Percentiles rank a stretch among this genome's conserved stretches.
Conservation (phyloP, 495 filamentous ascomycete species). For the Aspergillus conjunctus region DNA sequence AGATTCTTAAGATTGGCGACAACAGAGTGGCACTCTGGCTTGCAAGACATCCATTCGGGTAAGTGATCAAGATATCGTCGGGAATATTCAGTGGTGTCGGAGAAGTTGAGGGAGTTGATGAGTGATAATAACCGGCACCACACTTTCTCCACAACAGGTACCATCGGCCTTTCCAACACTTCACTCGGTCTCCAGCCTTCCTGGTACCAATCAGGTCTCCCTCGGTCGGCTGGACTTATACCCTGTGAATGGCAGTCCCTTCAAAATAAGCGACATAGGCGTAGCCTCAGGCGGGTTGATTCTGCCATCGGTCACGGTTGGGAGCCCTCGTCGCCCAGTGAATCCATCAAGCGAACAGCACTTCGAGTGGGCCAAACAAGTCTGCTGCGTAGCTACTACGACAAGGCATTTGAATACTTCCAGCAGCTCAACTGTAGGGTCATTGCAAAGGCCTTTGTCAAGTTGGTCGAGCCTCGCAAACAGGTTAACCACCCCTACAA, state of each 20-base stretch:
- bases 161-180: slow-evolving; percentile 8
- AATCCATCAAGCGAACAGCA: slow-evolving; percentile 35
- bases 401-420: slow-evolving; percentile 61
- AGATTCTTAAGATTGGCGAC: slow-evolving; percentile 38
- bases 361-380: slow-evolving; percentile 60
- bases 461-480: slow-evolving; percentile 75
- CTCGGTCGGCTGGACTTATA: slow-evolving; percentile 33
- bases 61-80: slow-evolving; percentile 12
- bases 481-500: slow-evolving; percentile 78
- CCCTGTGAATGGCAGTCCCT: slow-evolving; percentile 43
- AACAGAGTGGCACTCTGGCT: slow-evolving; percentile 24
- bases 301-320: slow-evolving; percentile 17
- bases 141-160: slow-evolving; percentile 12
- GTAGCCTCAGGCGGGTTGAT: slow-evolving; percentile 26
- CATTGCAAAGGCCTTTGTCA: slow-evolving; percentile 74
- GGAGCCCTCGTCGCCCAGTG: slow-evolving; percentile 31
- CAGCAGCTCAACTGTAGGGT: slow-evolving; percentile 73
- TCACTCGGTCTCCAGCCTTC: slow-evolving; percentile 22
- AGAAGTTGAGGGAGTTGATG: background rate
- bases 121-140: slow-evolving; percentile 1
- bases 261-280: slow-evolving; percentile 36
- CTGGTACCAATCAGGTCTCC: slow-evolving; percentile 27
- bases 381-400: slow-evolving; percentile 64
- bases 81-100: too few relatives aligned
- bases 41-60: slow-evolving; percentile 28